Evolutionary conservation across 2,329 filamentous ascomycete species (phyloP), one percentile per base, ranked within the genome.

Genomic region (Elsinoe arachidis): DNA sequence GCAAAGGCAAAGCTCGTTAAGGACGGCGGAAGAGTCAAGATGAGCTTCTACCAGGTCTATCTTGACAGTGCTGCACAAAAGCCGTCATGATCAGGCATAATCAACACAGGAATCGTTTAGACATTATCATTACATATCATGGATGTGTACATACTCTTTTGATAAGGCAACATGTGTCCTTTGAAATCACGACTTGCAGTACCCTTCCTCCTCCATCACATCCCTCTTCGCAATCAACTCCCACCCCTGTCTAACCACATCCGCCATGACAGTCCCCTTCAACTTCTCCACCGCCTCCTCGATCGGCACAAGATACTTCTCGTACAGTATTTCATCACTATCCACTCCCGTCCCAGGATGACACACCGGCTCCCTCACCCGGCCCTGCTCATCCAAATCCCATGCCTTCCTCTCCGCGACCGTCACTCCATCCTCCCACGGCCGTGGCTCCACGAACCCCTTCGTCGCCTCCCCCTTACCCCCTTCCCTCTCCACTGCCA

Each of bases 41-140:
- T 80, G 71, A 68, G 72, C 30, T 78, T 75, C 61, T 81, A 81
- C 65, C 78, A 80, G 65, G 77, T 81, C 5, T 81, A 80, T 63
- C 60, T 80, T 62, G 78, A 79, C 17, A 56, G 21, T 19, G 54
- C 54, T n/a, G 54, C 54, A n/a, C 54, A 56, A 41, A 56, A 56
- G 54, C 39, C 54, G 6, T 56, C 54, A n/a, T 56, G 30, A 34
- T 17, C 30, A 35, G 30, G 1, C 17, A 30, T 7, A 26, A 35
- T 14, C 15, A 6, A 46, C 15, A 35, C 41, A 35, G 19, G 21
- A 10, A 10, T 21, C 4, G 15, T 14, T 10, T 53, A 53, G 17
- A 39, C n/a, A 53, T 51, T 51, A 51, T 19, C 12, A 51, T 34
- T 51, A 35, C 21, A 26, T 46, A 7, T 19, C 2, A 7, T 21